A percentile compares a stretch with the other conserved stretches of the same genome.
Conservation (phyloP, 2,329 filamentous ascomycete genomes). For the Thelonectria discophora region DNA sequence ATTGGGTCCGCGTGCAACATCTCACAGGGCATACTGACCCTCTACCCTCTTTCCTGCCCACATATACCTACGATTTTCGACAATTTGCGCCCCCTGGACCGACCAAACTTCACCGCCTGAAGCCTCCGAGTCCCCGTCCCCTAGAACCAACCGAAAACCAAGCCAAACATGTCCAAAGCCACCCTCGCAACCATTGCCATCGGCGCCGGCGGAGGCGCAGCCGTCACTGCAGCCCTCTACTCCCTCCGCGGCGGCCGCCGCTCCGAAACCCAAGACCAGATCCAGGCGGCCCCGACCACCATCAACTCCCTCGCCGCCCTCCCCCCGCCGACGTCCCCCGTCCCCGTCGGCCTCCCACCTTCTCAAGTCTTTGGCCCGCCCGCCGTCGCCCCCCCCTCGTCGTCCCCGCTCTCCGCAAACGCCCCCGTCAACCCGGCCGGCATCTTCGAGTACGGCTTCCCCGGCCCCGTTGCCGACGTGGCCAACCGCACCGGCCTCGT, state of each 20-base stretch:
- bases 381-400: constrained; percentile 41
- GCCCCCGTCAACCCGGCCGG: constrained; percentile 76
- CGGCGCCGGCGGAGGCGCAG: constrained; percentile 79
- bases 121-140: too few species aligned
- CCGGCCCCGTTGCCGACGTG: constrained; percentile 86
- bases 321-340: constrained; percentile 38
- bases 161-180: constrained; percentile 75
- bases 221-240: constrained; percentile 75
- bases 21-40: not conserved
- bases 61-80: not conserved
- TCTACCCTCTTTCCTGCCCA: not conserved
- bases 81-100: not conserved
- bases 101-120: not conserved
- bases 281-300: constrained; percentile 44
- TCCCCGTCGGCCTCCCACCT: constrained; percentile 60
- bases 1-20: constrained; percentile 14
- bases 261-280: constrained; percentile 46
- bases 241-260: constrained; percentile 63
- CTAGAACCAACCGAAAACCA: too few species aligned
- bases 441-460: constrained; percentile 88
- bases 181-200: constrained; percentile 79
- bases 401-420: constrained; percentile 44
- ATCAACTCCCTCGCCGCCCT: constrained; percentile 42
- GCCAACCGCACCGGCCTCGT: constrained; percentile 79
- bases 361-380: constrained; percentile 61